phyloP scores from a whole-genome alignment of 2,329 filamentous ascomycete genomes.

The Zymoseptoria passerinii region DNA sequence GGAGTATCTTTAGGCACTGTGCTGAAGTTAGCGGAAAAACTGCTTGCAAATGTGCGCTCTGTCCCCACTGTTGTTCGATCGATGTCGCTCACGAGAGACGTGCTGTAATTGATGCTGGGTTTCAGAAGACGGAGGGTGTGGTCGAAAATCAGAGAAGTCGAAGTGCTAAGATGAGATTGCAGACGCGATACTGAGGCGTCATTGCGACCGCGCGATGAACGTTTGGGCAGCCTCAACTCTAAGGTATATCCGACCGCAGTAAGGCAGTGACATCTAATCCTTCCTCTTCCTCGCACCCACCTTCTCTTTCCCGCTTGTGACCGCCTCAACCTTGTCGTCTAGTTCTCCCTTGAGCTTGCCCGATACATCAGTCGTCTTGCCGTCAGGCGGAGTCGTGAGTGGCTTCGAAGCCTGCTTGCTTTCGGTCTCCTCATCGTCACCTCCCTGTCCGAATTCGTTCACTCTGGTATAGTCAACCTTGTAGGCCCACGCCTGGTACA shows the following conservation, averaged over 20 bases:
- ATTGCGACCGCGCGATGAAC: neutral
- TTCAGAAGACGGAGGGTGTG: too few species aligned
- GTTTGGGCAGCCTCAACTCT: neutral
- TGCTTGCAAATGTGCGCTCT: too few species aligned
- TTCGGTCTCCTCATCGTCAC: constrained; percentile 69
- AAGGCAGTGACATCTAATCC: too few species aligned
- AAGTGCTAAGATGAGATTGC: too few species aligned
- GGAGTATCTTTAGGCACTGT: too few species aligned
- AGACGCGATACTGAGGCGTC: neutral
- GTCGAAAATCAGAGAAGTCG: too few species aligned
- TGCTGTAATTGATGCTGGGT: too few species aligned
- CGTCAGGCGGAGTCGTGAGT: constrained; percentile 27
- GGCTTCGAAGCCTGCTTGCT: constrained; percentile 41
- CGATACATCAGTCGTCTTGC: constrained; percentile 8
- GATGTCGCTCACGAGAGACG: too few species aligned
- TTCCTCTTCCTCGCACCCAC: constrained; percentile 8
- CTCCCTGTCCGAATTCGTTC: constrained; percentile 97
- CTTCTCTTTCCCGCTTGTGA: constrained; percentile 10
- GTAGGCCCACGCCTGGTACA: constrained; percentile 93
- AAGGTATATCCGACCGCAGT: too few species aligned
- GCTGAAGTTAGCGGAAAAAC: too few species aligned
- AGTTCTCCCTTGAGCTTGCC: constrained; percentile 14
- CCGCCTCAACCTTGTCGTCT: constrained; percentile 6
- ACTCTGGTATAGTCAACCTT: constrained; percentile 83
- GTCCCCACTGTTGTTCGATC: too few species aligned